These are phyloP conservation scores for Metschnikowia borealis DNA, from an alignment of 805 yeast genomes.

Conservation along the genomic window DNA sequence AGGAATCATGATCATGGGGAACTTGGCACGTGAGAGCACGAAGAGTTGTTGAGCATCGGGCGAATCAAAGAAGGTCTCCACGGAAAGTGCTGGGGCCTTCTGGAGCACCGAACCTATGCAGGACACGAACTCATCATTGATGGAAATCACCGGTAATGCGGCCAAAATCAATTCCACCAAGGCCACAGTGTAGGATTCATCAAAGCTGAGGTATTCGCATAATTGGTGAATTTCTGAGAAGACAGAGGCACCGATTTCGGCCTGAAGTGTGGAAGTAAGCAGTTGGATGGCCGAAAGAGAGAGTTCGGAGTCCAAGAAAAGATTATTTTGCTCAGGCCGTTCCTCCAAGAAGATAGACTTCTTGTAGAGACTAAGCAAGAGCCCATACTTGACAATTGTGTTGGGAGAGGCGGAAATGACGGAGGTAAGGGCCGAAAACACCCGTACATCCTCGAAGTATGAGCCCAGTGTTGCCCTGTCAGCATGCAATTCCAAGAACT, in stretches of 20 bases:
- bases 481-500: conserved; percentile 50
- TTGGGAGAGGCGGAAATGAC: conserved; percentile 33
- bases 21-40: conserved; percentile 62
- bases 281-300: conserved; percentile 7
- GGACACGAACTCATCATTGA: conserved; percentile 42
- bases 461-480: conserved; percentile 29
- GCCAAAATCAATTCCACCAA: conserved; percentile 43
- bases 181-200: conserved; percentile 48
- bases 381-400: conserved; percentile 54
- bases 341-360: conserved; percentile 46
- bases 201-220: conserved; percentile 44
- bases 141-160: conserved; percentile 46
- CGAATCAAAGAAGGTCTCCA: conserved; percentile 43
- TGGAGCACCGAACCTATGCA: conserved; percentile 41
- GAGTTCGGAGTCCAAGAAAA: conserved; percentile 17
- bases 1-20: conserved; percentile 63
- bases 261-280: conserved; percentile 5
- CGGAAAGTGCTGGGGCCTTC: conserved; percentile 42
- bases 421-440: conserved; percentile 14
- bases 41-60: conserved; percentile 43
- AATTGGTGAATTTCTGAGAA: conserved; percentile 42
- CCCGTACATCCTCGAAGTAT: conserved; percentile 38
- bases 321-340: conserved; percentile 18
- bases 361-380: conserved; percentile 60
- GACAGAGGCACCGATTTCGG: conserved; percentile 15